A percentile compares a stretch with the other conserved stretches of the same genome.
Evolutionary conservation across 192 early-diverging fungal species (phyloP).

Genomic region (Powellomyces hirtus): DNA sequence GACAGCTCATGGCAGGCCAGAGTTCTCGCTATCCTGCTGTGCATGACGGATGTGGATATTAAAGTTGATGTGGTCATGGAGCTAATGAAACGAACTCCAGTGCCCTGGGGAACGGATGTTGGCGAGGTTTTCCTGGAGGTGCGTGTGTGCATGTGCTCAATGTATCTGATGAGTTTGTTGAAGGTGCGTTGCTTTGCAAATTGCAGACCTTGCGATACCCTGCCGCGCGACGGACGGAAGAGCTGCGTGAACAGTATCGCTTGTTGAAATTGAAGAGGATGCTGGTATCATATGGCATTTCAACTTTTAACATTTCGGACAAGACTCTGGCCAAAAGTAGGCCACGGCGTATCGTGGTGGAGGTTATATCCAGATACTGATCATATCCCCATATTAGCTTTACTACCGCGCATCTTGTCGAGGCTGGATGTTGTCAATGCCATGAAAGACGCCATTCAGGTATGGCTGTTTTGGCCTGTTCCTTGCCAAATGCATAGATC

Average conservation of each 20-base stretch:
- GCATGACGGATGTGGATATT: constrained; percentile 35
- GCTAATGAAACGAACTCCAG: constrained; percentile 57
- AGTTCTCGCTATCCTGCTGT: constrained; percentile 48
- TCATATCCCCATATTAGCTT: too few species aligned
- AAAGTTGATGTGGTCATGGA: constrained; percentile 53
- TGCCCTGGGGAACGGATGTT: constrained; percentile 62
- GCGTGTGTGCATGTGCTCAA: neutral
- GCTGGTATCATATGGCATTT: constrained; percentile 56
- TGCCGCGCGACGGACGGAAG: constrained; percentile 30
- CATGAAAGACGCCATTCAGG: constrained; percentile 58
- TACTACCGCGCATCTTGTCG: constrained; percentile 53
- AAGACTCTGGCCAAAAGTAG: constrained; percentile 47
- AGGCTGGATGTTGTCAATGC: constrained; percentile 43
- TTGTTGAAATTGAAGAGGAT: constrained; percentile 64
- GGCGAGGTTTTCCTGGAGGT: constrained; percentile 45
- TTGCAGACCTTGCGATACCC: constrained; percentile 5
- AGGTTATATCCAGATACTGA: neutral
- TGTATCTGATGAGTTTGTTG: neutral
- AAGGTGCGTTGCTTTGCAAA: too few species aligned
- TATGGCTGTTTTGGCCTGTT: too few species aligned
- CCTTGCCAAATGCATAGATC: neutral
- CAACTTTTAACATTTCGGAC: constrained; percentile 59
- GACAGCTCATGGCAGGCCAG: constrained; percentile 55
- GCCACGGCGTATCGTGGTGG: too few species aligned
- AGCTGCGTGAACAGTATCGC: constrained; percentile 60